Evolutionary conservation across 352 stramenopile species (phyloP).

Genomic region (Phytopythium montanum): DNA sequence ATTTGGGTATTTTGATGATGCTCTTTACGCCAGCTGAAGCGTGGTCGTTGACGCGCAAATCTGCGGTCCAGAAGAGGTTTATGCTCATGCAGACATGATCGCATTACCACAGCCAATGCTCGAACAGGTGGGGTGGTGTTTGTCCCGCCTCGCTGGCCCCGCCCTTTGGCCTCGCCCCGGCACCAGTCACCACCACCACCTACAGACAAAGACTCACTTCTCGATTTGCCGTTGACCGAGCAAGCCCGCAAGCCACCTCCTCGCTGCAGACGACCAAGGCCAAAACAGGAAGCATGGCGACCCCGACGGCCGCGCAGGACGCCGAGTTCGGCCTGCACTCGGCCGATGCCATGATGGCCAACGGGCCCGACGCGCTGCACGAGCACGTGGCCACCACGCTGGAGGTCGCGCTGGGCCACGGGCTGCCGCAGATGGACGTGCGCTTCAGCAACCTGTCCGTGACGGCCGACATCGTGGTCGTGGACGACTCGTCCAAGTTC

Average conservation of each 20-base stretch:
- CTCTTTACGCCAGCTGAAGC: neutral
- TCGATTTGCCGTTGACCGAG: neutral
- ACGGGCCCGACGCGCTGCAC: conserved; percentile 33
- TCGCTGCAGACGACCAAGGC: neutral
- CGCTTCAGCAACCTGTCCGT: conserved; percentile 42
- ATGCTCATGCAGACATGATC: neutral
- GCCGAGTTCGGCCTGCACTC: conserved; percentile 16
- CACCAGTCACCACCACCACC: neutral
- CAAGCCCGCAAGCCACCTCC: neutral
- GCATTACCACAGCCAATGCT: neutral
- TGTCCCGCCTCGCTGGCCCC: neutral
- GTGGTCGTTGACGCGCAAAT: neutral
- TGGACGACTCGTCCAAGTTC: conserved; percentile 8
- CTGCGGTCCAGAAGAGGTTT: neutral
- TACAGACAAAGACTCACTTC: neutral
- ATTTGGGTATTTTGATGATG: neutral
- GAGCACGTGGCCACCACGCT: conserved; percentile 23
- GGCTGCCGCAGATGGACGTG: conserved; percentile 43
- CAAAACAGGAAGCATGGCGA: conserved; percentile 1
- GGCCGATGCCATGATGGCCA: conserved; percentile 19
- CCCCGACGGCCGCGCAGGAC: neutral
- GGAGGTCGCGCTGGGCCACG: conserved; percentile 20
- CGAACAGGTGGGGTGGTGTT: neutral
- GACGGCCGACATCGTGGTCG: conserved; percentile 23
- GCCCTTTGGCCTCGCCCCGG: neutral